Evolutionary conservation across 2,329 filamentous ascomycete species (phyloP).

Genomic region (Calonectria pseudoturangicola): DNA sequence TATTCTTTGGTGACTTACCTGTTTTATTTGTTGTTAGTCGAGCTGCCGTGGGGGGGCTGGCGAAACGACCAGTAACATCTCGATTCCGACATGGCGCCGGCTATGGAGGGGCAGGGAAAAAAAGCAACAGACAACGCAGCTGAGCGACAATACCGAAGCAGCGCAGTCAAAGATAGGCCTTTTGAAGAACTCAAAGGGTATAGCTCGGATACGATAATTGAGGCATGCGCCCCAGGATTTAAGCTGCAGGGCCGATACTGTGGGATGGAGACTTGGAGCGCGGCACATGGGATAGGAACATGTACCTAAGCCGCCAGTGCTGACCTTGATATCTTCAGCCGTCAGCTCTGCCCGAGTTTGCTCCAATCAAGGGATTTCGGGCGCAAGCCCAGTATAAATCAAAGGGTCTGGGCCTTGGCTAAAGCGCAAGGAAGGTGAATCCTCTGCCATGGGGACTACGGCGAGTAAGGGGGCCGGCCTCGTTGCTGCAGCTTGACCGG

Average conservation of each 20-base stretch:
- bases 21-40: conserved; percentile 11
- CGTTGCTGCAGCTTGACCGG: conserved; percentile 10
- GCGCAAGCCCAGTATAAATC: conserved; percentile 5
- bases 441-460: conserved; percentile 7
- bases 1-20: neutral
- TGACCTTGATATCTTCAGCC: conserved; percentile 21
- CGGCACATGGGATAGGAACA: conserved; percentile 12
- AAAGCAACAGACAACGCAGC: neutral
- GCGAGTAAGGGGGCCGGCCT: conserved; percentile 3
- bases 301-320: conserved; percentile 32
- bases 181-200: conserved; percentile 9
- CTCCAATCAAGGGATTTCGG: conserved; percentile 15
- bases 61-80: conserved; percentile 45
- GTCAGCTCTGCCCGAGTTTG: conserved; percentile 32
- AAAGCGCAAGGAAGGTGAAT: conserved; percentile 7
- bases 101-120: neutral
- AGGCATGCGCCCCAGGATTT: conserved; percentile 52
- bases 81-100: conserved; percentile 25
- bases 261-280: conserved; percentile 30
- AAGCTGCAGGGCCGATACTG: conserved; percentile 40
- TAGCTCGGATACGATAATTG: conserved; percentile 26
- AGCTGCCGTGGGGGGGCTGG: conserved; percentile 9
- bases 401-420: conserved; percentile 1
- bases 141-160: neutral
- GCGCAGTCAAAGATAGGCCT: neutral